A percentile compares a stretch with the other conserved stretches of the same genome.
These are phyloP conservation scores for Marsdenia floribunda DNA, from an alignment of 257 asterid species.

Conservation along the genomic window DNA sequence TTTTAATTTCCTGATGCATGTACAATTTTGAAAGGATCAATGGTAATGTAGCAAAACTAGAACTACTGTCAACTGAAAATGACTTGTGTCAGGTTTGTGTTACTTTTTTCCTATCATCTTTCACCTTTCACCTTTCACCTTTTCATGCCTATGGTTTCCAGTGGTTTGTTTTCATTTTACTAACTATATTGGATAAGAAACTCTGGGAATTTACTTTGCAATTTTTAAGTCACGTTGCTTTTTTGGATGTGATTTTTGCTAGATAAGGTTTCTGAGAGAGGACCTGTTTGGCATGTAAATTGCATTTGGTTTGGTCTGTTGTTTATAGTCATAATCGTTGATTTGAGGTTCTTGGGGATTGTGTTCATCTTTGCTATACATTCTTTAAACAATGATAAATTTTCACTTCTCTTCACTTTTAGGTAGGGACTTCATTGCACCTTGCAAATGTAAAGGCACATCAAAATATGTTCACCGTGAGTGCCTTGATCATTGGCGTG, in stretches of 20 bases:
- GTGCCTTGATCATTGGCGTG: conserved; percentile 97
- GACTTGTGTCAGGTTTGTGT: not conserved
- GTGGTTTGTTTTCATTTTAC: too few species aligned
- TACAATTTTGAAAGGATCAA: not conserved
- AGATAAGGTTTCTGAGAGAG: not conserved
- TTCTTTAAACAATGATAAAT: conserved; percentile 8
- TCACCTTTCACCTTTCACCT: not conserved
- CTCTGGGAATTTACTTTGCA: not conserved
- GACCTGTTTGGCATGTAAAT: not conserved
- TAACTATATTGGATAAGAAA: not conserved
- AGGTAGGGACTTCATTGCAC: conserved; percentile 98
- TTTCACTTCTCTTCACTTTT: conserved; percentile 25
- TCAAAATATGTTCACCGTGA: conserved; percentile 83
- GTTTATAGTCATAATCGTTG: not conserved
- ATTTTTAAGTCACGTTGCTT: not conserved
- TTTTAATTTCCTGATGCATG: not conserved
- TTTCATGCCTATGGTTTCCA: not conserved
- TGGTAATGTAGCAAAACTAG: not conserved
- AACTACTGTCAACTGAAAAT: not conserved
- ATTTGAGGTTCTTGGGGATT: not conserved
- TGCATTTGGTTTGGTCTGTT: not conserved
- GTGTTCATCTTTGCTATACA: not conserved
- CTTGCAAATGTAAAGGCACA: conserved; percentile 96
- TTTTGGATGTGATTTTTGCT: not conserved
- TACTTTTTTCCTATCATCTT: too few species aligned